These are phyloP conservation scores for Spizellomyces sp. DNA, from an alignment of 192 early-diverging fungal species.

Conservation along the genomic window DNA sequence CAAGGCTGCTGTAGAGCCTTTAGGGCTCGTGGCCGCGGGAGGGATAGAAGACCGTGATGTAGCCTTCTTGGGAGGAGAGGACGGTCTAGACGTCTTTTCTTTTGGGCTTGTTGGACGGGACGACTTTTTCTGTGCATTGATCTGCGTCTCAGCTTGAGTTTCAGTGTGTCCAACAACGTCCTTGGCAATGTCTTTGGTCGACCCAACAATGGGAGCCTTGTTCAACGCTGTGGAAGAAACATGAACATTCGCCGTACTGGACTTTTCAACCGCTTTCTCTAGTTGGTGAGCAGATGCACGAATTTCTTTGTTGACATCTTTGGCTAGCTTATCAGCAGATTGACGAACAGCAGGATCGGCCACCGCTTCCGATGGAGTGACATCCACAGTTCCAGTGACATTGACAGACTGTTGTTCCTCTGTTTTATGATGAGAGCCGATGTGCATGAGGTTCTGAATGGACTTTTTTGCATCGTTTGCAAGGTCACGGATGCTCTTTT, in stretches of 20 bases:
- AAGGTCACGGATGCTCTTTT: constrained; percentile 7
- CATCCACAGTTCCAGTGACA: constrained; percentile 10
- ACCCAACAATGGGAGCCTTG: constrained; percentile 5
- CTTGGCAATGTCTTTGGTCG: constrained; percentile 16
- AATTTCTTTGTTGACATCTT: constrained; percentile 12
- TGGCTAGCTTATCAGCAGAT: neutral
- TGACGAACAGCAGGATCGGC: constrained; percentile 9
- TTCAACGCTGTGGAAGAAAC: constrained; percentile 5
- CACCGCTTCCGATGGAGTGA: constrained; percentile 8
- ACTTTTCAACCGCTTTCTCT: constrained; percentile 8
- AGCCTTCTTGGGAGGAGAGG: neutral
- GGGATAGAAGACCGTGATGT: neutral
- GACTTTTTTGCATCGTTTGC: constrained; percentile 17
- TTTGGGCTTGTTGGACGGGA: neutral
- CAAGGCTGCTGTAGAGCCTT: constrained; percentile 1
- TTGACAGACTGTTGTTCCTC: neutral
- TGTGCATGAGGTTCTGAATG: constrained; percentile 17
- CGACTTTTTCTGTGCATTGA: constrained; percentile 1
- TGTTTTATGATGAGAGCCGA: neutral
- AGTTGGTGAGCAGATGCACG: constrained; percentile 3
- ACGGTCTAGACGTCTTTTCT: constrained; percentile 2
- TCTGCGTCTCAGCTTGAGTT: neutral
- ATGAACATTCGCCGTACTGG: constrained; percentile 7
- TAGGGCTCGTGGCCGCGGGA: neutral
- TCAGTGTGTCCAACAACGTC: constrained; percentile 3